Percentiles rank a stretch among this genome's conserved stretches.
phyloP scores from a whole-genome alignment of 257 asterid genomes.

The Echium plantagineum region DNA sequence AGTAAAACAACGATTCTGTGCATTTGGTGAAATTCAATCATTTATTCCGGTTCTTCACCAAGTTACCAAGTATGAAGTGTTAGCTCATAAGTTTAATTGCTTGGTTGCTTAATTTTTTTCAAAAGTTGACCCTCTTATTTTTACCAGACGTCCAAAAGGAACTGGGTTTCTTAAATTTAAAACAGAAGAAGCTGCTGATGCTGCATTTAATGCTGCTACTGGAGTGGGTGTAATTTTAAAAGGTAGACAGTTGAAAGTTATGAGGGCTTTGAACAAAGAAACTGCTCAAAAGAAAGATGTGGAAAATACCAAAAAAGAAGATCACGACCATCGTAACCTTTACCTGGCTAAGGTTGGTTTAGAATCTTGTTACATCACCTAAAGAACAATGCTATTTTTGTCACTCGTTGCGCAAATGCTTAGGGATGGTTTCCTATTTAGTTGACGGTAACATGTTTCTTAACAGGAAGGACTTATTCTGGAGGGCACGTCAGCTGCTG shows the following conservation, averaged over 20 bases:
- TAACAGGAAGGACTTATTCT: slow-evolving; percentile 80
- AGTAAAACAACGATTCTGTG: slow-evolving; percentile 72
- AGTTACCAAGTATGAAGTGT: slow-evolving; percentile 61
- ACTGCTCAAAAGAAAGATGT: slow-evolving; percentile 62
- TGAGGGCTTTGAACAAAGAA: slow-evolving; percentile 79
- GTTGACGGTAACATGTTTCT: slow-evolving; percentile 12
- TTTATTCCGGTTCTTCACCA: slow-evolving; percentile 74
- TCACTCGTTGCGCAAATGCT: neutral
- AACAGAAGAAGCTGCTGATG: slow-evolving; percentile 50
- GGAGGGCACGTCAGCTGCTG: slow-evolving; percentile 89
- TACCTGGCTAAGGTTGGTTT: slow-evolving; percentile 76
- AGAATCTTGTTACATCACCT: neutral
- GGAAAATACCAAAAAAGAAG: slow-evolving; percentile 76
- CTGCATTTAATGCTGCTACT: slow-evolving; percentile 53
- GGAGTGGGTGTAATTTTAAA: slow-evolving; percentile 61
- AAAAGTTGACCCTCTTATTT: neutral
- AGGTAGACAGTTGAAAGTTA: slow-evolving; percentile 70
- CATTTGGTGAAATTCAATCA: slow-evolving; percentile 75
- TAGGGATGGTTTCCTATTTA: neutral
- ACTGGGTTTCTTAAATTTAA: slow-evolving; percentile 94
- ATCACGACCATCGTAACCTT: slow-evolving; percentile 63
- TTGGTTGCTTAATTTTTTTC: slow-evolving; percentile 4
- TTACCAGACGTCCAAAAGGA: slow-evolving; percentile 81
- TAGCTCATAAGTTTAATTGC: slow-evolving; percentile 3
- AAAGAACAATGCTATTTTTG: neutral